These are phyloP conservation scores for Echites panduratus DNA, from an alignment of 257 asterid species.

Conservation along the genomic window DNA sequence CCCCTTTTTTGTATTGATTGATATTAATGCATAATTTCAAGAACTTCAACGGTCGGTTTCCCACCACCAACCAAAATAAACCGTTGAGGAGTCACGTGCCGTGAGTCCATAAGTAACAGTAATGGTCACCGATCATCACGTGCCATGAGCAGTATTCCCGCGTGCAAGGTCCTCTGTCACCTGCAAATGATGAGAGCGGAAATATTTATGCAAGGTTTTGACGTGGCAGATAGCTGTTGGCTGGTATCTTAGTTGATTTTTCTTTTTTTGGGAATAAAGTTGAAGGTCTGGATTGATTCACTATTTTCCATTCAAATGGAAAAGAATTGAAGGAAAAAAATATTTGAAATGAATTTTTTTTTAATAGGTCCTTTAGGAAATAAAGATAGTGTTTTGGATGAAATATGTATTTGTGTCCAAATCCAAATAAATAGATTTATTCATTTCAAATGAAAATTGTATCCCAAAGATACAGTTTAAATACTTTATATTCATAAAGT, in stretches of 20 bases:
- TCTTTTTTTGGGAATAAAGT: neutral
- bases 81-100: slow-evolving; percentile 32
- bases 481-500: too few species aligned
- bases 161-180: slow-evolving; percentile 10
- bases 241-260: neutral
- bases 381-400: too few species aligned
- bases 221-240: slow-evolving; percentile 7
- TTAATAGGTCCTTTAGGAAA: too few species aligned
- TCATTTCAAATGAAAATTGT: too few species aligned
- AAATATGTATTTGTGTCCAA: too few species aligned
- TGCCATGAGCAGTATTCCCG: slow-evolving; percentile 25
- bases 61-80: slow-evolving; percentile 33
- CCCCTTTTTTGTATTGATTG: too few species aligned
- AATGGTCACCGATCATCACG: slow-evolving; percentile 10
- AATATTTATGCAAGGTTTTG: neutral
- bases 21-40: neutral
- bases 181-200: neutral
- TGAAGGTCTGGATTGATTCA: too few species aligned
- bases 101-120: neutral
- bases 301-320: too few species aligned
- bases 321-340: too few species aligned
- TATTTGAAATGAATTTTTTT: too few species aligned
- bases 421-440: too few species aligned
- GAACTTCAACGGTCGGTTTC: slow-evolving; percentile 37
- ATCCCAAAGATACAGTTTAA: too few species aligned